Evolutionary conservation across 202 grass and related monocot genomes (phyloP).

Genomic region (Panicum hallii): DNA sequence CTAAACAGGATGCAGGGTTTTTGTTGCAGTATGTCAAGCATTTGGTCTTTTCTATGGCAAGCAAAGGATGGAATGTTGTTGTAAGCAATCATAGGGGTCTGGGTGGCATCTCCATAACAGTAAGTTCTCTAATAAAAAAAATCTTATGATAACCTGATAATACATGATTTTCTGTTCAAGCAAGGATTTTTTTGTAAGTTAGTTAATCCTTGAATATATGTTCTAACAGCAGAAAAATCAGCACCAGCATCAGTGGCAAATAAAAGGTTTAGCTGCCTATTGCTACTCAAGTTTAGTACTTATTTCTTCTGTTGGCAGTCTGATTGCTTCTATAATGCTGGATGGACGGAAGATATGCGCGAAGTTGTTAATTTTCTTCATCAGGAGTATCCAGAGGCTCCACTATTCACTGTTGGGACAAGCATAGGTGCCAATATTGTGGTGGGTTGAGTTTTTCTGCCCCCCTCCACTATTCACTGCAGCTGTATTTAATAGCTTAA

Average conservation of each 20-base stretch:
- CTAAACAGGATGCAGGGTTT: constrained; percentile 34
- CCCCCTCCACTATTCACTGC: not conserved
- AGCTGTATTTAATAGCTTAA: not conserved
- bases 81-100: constrained; percentile 92
- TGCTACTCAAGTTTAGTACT: constrained; percentile 27
- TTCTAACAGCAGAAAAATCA: not conserved
- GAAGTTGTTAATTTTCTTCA: constrained; percentile 90
- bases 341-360: constrained; percentile 93
- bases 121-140: constrained; percentile 54
- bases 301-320: constrained; percentile 58
- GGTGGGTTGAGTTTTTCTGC: constrained; percentile 49
- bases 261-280: constrained; percentile 14
- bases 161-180: constrained; percentile 3
- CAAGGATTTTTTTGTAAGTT: not conserved
- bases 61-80: constrained; percentile 85
- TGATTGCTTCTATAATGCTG: constrained; percentile 97
- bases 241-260: constrained; percentile 2
- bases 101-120: constrained; percentile 91
- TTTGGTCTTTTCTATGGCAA: constrained; percentile 74
- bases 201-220: constrained; percentile 30
- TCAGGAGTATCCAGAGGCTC: constrained; percentile 74
- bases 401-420: constrained; percentile 86
- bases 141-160: constrained; percentile 15
- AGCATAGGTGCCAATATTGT: constrained; percentile 96
- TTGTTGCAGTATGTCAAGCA: constrained; percentile 89